phyloP scores from a whole-genome alignment of 441 rosid genomes.

The Gossypium gossypioides region DNA sequence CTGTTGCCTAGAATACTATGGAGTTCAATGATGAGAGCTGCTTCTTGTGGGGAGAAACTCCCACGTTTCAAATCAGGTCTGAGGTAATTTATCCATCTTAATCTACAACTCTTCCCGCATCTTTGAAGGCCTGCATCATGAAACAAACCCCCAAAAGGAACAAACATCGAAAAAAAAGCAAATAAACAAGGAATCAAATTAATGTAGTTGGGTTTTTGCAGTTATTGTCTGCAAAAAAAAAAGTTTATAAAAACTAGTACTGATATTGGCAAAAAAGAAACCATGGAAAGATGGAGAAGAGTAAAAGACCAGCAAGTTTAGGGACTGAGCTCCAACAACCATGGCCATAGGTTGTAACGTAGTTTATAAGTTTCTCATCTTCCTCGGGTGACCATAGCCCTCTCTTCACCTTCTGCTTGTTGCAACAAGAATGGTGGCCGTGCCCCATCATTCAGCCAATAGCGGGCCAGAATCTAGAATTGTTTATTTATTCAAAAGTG shows the following conservation, averaged over 20 bases:
- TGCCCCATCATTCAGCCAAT: constrained; percentile 60
- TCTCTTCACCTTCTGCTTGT: constrained; percentile 97
- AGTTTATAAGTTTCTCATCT: constrained; percentile 86
- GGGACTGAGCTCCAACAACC: constrained; percentile 99
- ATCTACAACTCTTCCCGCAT: constrained; percentile 95
- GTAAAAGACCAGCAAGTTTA: constrained; percentile 60
- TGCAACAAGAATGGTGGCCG: constrained; percentile 94
- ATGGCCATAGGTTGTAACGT: constrained; percentile 82
- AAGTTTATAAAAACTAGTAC: neutral
- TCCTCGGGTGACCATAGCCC: constrained; percentile 98
- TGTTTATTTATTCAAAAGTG: constrained; percentile 4
- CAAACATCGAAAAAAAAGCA: neutral
- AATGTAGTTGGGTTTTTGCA: neutral
- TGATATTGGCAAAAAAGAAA: neutral
- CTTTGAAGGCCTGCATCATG: constrained; percentile 60
- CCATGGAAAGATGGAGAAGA: neutral
- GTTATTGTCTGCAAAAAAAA: neutral
- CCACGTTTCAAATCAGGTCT: constrained; percentile 95
- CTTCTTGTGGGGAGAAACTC: constrained; percentile 91
- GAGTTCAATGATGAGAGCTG: constrained; percentile 86
- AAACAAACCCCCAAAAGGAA: neutral
- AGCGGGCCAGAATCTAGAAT: constrained; percentile 19
- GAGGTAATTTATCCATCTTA: constrained; percentile 88
- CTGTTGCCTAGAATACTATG: constrained; percentile 91
- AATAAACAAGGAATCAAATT: neutral